phyloP scores from a whole-genome alignment of 495 filamentous ascomycete genomes.

The Neurospora sp. region DNA sequence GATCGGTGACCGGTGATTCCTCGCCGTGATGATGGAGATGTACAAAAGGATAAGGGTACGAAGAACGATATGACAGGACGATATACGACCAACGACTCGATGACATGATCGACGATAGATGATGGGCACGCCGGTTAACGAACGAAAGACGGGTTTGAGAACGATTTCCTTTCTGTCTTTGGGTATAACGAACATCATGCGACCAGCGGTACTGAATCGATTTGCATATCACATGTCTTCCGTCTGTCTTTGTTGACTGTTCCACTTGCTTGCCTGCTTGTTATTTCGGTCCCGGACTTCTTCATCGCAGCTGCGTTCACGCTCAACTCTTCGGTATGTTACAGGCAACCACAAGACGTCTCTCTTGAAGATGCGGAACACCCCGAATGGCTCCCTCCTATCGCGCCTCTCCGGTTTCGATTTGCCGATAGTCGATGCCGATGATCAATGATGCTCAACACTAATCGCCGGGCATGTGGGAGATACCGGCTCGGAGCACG shows the following conservation, averaged over 20 bases:
- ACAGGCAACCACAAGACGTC: conserved; percentile 37
- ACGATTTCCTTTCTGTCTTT: neutral
- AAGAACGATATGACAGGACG: neutral
- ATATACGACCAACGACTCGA: neutral
- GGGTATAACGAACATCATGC: neutral
- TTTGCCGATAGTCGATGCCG: neutral
- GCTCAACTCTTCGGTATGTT: conserved; percentile 3
- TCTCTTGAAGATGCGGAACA: neutral
- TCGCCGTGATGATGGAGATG: neutral
- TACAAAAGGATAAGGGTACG: neutral
- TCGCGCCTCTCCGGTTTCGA: neutral
- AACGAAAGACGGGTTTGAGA: neutral
- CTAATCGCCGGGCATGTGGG: neutral
- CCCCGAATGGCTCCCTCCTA: neutral
- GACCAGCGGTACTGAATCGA: neutral
- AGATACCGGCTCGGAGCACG: neutral
- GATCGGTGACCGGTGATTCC: neutral
- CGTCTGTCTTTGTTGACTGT: neutral
- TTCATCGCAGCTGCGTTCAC: neutral
- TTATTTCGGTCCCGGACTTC: neutral
- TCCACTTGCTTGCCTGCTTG: neutral
- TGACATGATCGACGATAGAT: neutral
- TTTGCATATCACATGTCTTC: neutral
- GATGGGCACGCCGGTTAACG: neutral
- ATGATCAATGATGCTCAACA: neutral